Base-by-base conservation (phyloP, 352 stramenopile species). In the Plasmopara muralis region DNA sequence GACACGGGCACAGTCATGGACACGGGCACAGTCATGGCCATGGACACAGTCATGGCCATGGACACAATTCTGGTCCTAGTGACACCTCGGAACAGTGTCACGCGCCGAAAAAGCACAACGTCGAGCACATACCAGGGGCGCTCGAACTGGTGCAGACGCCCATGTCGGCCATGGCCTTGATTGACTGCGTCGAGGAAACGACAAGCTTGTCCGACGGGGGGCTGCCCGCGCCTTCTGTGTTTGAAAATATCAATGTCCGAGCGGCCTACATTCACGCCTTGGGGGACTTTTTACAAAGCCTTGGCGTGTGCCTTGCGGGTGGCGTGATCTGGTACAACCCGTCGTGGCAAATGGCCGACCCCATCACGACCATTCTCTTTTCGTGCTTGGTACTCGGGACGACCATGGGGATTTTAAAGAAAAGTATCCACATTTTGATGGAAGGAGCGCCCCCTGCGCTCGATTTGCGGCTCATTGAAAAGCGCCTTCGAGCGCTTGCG, bases 261-360 rank as follows among this genome's bases (percentile, higher is more conserved):
- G 95, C 96, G 15, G 96, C 96, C 5, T 98, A 98, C 69, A 87
- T 99, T 53, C 96, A 99, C 69, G 96, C 97, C 2, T 68, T 99
- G 8, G 95, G 91, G 4, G 97, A 99, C 70, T 90, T 99, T 44
- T 73, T 98, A 31, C 96, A 99, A 75, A 98, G 83, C 53, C 64
- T 98, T 12, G 93, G 93, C n/a, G 96, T 99, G 6, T 91, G 97
- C 47, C 66, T 98, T 40, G 96, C 95, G 5, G 96, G 95, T 10
- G 70, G 89, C 14, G 57, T 99, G 31, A 99, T 99, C 70, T 99
- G 95, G 95, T 96, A 86, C 63, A 95, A 97, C 46, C 95, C 95
- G 8, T 64, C 76, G 39, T 98, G 95, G 93, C 77, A 97, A 60
- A 78, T 98, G 42, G 82, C 93, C 0, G 97, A 99, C 68, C 96